A percentile compares a stretch with the other conserved stretches of the same genome.
Conservation (phyloP, 2,329 filamentous ascomycete genomes). For the Alternaria panax region DNA sequence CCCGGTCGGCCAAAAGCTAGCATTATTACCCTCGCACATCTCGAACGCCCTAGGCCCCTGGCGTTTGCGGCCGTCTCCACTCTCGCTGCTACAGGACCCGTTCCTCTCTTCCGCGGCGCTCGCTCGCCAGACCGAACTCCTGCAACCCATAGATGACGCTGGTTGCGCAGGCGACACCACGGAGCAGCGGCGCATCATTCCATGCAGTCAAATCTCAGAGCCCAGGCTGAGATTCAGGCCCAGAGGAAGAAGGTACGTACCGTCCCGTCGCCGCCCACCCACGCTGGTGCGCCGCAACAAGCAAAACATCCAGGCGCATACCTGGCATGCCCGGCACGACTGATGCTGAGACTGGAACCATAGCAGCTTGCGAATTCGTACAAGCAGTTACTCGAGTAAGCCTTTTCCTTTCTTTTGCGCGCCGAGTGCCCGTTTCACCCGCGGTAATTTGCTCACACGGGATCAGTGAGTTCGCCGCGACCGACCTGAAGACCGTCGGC, state of each 20-base stretch:
- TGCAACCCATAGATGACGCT: constrained; percentile 46
- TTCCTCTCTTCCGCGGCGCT: constrained; percentile 26
- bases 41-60: constrained; percentile 28
- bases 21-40: constrained; percentile 13
- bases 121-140: constrained; percentile 31
- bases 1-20: constrained; percentile 3
- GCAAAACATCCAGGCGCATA: constrained; percentile 9
- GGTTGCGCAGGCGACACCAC: constrained; percentile 35
- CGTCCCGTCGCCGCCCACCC: not conserved
- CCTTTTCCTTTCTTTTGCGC: constrained; percentile 23
- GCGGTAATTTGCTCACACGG: constrained; percentile 25
- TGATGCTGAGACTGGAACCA: constrained; percentile 16
- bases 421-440: constrained; percentile 7
- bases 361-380: constrained; percentile 92
- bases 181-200: constrained; percentile 44
- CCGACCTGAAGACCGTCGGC: constrained; percentile 88
- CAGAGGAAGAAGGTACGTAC: constrained; percentile 64
- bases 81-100: constrained; percentile 15
- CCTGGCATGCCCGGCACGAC: not conserved
- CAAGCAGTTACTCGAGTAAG: constrained; percentile 92
- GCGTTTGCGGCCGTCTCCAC: constrained; percentile 31
- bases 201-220: constrained; percentile 56
- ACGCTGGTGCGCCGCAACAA: constrained; percentile 13
- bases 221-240: constrained; percentile 65
- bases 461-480: constrained; percentile 87